A percentile compares a stretch with the other conserved stretches of the same genome.
These are phyloP conservation scores for Ophiostoma tasmaniense DNA, from an alignment of 2,329 filamentous ascomycete species.

Conservation along the genomic window DNA sequence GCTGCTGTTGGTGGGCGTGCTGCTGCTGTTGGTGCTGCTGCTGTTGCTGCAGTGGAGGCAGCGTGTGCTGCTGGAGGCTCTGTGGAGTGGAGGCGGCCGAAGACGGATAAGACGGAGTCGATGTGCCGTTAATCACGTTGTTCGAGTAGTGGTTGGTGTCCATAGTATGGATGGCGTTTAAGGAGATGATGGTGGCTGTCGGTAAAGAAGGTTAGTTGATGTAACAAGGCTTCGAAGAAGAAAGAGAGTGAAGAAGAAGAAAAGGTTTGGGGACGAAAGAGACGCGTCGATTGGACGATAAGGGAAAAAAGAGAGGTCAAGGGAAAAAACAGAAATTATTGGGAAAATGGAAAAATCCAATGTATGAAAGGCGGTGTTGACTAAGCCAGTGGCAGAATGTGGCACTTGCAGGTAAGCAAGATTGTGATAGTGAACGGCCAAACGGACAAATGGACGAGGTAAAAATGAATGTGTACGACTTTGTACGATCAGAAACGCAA, in stretches of 20 bases:
- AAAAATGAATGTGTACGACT: background rate
- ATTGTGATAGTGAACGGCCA: background rate
- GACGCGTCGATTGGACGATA: conserved; percentile 6
- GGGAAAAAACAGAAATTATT: background rate
- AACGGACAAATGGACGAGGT: background rate
- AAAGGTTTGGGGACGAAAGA: background rate
- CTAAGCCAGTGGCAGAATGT: conserved; percentile 4
- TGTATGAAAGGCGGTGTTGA: conserved; percentile 7
- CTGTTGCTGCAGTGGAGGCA: conserved; percentile 27
- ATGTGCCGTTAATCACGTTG: conserved; percentile 27
- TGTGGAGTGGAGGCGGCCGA: conserved; percentile 25
- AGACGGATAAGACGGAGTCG: conserved; percentile 25
- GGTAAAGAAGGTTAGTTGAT: background rate
- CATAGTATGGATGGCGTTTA: conserved; percentile 24
- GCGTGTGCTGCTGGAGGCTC: conserved; percentile 24
- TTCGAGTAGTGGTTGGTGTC: conserved; percentile 26
- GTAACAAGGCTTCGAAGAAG: background rate
- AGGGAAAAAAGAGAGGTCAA: background rate
- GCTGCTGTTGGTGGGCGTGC: conserved; percentile 21
- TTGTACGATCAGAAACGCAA: background rate
- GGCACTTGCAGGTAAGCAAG: background rate
- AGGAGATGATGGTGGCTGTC: conserved; percentile 8
- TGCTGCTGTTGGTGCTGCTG: conserved; percentile 33
- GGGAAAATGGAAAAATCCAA: background rate
- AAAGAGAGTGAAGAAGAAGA: background rate